Evolutionary conservation across 768 basidiomycete species (phyloP).

Genomic region (Rubroboletus pulcherrimus): DNA sequence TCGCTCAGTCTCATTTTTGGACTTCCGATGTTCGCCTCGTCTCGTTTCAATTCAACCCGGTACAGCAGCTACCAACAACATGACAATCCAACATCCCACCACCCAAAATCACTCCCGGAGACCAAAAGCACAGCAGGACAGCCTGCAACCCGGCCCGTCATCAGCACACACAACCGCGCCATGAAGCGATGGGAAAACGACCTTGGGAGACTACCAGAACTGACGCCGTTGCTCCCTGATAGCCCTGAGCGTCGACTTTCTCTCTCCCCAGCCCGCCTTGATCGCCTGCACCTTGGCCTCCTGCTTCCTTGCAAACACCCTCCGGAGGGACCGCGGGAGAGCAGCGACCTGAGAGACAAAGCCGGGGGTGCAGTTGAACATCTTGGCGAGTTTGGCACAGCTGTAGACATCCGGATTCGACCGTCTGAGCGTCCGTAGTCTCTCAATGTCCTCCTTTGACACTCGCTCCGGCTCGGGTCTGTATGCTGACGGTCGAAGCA

Average conservation of each 20-base stretch:
- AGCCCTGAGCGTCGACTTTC: slow-evolving; percentile 56
- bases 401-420: slow-evolving; percentile 59
- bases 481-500: slow-evolving; percentile 41
- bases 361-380: slow-evolving; percentile 67
- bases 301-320: slow-evolving; percentile 38
- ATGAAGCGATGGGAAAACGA: background rate
- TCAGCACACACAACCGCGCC: background rate
- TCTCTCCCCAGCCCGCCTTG: slow-evolving; percentile 68
- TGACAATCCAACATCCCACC: background rate
- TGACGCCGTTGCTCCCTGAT: slow-evolving; percentile 63
- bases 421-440: slow-evolving; percentile 56
- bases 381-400: slow-evolving; percentile 63
- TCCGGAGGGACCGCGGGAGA: slow-evolving; percentile 49
- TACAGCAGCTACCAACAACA: background rate
- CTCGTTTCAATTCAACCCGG: background rate
- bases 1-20: background rate
- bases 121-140: background rate
- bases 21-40: background rate
- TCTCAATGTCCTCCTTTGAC: slow-evolving; percentile 49
- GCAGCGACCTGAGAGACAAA: slow-evolving; percentile 68
- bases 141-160: background rate
- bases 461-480: slow-evolving; percentile 36
- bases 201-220: slow-evolving; percentile 55
- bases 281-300: slow-evolving; percentile 45
- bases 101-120: background rate